Base-by-base conservation (phyloP, 306 rosid genomes). In the Cicer bijugum region DNA sequence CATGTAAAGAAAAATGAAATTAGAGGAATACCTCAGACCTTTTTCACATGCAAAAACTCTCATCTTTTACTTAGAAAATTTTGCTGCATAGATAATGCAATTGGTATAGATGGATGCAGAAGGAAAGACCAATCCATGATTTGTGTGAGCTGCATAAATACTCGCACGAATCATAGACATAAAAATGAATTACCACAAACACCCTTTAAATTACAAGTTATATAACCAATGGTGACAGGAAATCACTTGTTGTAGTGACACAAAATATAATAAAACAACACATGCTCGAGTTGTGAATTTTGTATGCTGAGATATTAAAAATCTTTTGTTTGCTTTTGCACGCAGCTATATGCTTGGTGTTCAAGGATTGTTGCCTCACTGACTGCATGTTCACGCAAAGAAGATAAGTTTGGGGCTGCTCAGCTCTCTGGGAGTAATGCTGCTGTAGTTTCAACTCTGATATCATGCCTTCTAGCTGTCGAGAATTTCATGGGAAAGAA, bases 351-450 rank as follows among this genome's bases (percentile, higher is more conserved):
- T 75, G 86, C 92, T 19, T 94, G 98, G 95, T 89, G 95, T 75
- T 91, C 97, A 35, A 81, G 89, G 85, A 84, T 83, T 1, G 88
- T 85, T 56, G 89, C 92, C 17, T 86, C 88, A 8, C 83, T 94
- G 60, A 94, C 98, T 73, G 89, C 92, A 72, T 69, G 78, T 71
- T 94, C 98, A 2, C 93, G 81, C 9, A 72, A 60, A 52, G 97
- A 91, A 67, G 97, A 91, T 62, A 84, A 89, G 72, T 94, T 63
- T 6, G 98, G 98, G 39, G 92, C 85, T 64, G 97, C 97, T 67
- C 96, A 94, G 84, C 93, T 91, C 68, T 88, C 95, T 0, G 96
- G 98, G 51, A 89, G 96, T 67, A 94, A 94, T 44, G 95, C 96
- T 10, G 80, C 89, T 1, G 98, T 85, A 43, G 74, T 87, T 61